Evolutionary conservation across 768 basidiomycete species (phyloP).

Genomic region (Calocybe gangraenosa): DNA sequence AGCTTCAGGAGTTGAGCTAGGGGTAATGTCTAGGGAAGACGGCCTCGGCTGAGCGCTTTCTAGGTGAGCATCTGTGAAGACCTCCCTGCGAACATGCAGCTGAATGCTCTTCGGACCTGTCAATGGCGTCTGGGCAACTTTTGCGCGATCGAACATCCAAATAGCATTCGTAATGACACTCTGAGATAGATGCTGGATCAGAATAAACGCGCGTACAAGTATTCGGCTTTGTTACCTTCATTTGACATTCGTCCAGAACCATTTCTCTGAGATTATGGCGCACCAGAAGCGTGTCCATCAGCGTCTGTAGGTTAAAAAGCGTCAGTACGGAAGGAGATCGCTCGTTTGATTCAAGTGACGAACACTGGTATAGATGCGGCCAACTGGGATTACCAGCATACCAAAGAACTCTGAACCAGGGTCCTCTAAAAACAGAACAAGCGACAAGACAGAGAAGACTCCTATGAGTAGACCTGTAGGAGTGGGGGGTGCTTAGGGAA

Average conservation of each 20-base stretch:
- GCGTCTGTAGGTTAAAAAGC: slow-evolving; percentile 8
- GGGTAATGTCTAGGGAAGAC: not conserved
- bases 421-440: slow-evolving; percentile 21
- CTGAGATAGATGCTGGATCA: not conserved
- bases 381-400: slow-evolving; percentile 31
- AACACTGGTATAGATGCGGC: slow-evolving; percentile 33
- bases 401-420: slow-evolving; percentile 24
- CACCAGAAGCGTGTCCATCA: slow-evolving; percentile 17
- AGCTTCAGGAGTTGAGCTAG: not conserved
- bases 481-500: not conserved
- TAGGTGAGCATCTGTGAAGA: not conserved
- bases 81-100: not conserved
- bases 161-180: not conserved
- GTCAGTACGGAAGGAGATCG: not conserved
- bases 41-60: not conserved
- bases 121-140: not conserved
- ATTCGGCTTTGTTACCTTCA: not conserved
- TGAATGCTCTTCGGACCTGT: not conserved
- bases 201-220: not conserved
- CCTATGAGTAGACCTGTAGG: slow-evolving; percentile 22
- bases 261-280: slow-evolving; percentile 7
- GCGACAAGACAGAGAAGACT: slow-evolving; percentile 25
- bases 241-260: not conserved
- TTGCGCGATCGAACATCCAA: not conserved
- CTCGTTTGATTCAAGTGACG: too few species aligned